These are phyloP conservation scores for Aspergillus conjunctus DNA, from an alignment of 495 filamentous ascomycete species.

Conservation along the genomic window DNA sequence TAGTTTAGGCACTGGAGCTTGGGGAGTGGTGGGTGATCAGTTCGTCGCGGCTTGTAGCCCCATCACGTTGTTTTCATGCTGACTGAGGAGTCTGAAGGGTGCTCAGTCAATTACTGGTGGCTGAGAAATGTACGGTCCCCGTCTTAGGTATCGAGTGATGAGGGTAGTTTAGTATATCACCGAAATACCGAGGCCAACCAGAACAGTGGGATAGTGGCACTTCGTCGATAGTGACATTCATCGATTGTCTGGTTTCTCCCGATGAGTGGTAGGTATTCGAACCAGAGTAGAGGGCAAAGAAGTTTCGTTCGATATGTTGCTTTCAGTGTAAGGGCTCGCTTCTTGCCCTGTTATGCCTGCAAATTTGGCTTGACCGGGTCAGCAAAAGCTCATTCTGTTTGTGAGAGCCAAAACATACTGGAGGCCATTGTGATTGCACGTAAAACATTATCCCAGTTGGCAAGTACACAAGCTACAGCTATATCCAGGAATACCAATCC, in stretches of 20 bases:
- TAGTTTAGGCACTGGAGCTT: too few species aligned
- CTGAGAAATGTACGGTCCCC: too few species aligned
- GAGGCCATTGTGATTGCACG: conserved; percentile 94
- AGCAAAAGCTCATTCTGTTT: background rate
- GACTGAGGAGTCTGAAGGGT: too few species aligned
- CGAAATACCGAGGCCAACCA: too few species aligned
- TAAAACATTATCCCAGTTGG: conserved; percentile 96
- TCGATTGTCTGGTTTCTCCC: conserved; percentile 28
- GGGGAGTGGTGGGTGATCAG: too few species aligned
- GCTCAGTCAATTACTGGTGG: too few species aligned
- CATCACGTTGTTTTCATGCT: too few species aligned
- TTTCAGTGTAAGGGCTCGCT: conserved; percentile 9
- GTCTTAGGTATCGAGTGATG: too few species aligned
- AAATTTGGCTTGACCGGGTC: conserved; percentile 19
- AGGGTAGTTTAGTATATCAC: too few species aligned
- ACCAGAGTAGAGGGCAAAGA: conserved; percentile 43
- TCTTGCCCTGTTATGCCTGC: conserved; percentile 7
- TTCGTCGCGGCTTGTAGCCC: too few species aligned
- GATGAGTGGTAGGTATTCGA: conserved; percentile 40
- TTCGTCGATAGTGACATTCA: conserved; percentile 6
- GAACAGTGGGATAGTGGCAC: too few species aligned
- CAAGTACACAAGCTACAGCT: conserved; percentile 90
- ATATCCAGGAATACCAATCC: conserved; percentile 10
- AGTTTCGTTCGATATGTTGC: conserved; percentile 18
- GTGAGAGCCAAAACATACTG: conserved; percentile 57